phyloP scores from a whole-genome alignment of 192 early-diverging fungal species.

The Mortierella alpina region DNA sequence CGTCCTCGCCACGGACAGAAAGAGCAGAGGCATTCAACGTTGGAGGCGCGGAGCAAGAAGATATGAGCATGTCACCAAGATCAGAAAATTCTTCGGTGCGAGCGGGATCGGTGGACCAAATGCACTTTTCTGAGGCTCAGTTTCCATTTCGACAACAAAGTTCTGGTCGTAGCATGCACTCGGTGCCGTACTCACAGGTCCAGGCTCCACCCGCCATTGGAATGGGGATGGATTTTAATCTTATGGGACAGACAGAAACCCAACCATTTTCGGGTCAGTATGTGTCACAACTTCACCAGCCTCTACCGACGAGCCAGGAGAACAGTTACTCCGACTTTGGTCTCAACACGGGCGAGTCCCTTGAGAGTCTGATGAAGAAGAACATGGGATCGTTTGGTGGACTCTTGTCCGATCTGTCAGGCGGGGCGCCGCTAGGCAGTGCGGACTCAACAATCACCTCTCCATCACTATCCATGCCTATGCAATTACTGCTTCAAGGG shows the following conservation, averaged over 20 bases:
- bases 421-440: background rate
- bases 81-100: background rate
- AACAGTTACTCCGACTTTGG: conserved; percentile 13
- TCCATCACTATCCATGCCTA: background rate
- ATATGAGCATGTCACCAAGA: background rate
- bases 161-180: too few species aligned
- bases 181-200: too few species aligned
- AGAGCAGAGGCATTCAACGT: conserved; percentile 9
- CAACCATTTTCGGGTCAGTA: background rate
- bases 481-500: background rate
- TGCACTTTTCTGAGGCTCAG: background rate
- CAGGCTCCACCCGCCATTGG: too few species aligned
- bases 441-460: background rate
- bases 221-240: background rate
- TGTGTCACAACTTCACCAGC: background rate
- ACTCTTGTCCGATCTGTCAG: background rate
- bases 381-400: conserved; percentile 22
- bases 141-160: background rate
- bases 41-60: background rate
- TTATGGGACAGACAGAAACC: background rate
- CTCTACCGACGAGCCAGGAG: background rate
- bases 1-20: conserved; percentile 16
- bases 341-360: conserved; percentile 22
- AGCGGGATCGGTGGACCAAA: background rate
- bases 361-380: conserved; percentile 40